Evolutionary conservation across 176 grass and related monocot species (phyloP).

Genomic region (Typha latifolia): DNA sequence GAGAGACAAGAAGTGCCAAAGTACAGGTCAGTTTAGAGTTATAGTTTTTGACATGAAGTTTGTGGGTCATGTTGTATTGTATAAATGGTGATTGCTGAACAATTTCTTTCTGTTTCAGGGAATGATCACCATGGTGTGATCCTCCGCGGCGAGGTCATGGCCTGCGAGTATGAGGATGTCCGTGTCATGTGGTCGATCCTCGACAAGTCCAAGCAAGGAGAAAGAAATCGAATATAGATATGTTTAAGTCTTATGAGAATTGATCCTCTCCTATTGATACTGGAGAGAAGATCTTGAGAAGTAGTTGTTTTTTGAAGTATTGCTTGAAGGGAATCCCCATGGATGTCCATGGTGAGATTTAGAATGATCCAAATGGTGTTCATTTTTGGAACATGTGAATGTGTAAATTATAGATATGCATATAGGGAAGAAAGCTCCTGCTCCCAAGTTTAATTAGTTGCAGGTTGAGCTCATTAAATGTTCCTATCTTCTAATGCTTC

Average conservation of each 20-base stretch:
- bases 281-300: not conserved
- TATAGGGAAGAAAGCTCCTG: no score
- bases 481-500: no score
- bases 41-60: no score
- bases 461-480: no score
- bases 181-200: constrained; percentile 28
- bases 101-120: not conserved
- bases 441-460: no score
- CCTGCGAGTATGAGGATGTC: constrained; percentile 22
- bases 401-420: no score
- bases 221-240: not conserved
- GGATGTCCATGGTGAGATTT: constrained; percentile 5
- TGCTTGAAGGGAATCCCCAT: constrained; percentile 4
- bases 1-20: not conserved
- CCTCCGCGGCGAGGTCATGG: constrained; percentile 25
- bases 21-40: no score
- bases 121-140: constrained; percentile 12
- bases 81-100: not conserved
- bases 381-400: no score
- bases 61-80: no score
- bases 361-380: not conserved
- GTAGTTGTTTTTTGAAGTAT: not conserved
- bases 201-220: not conserved
- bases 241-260: not conserved
- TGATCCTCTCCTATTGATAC: not conserved